Percentiles rank a stretch among this genome's conserved stretches.
Evolutionary conservation across 805 yeast genomes (phyloP).

Genomic region (Kazachstania kunashirensis): DNA sequence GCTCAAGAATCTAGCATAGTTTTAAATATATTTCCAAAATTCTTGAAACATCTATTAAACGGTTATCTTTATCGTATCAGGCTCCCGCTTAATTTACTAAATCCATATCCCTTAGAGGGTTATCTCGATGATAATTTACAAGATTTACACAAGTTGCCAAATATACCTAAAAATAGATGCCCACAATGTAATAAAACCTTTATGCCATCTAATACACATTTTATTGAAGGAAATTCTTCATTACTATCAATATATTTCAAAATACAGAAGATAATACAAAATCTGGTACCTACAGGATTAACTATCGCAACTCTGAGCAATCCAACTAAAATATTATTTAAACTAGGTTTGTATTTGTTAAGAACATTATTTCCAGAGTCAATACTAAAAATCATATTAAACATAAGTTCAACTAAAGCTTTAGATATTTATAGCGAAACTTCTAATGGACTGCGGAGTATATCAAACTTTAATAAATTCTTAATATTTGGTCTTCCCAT

Average conservation of each 20-base stretch:
- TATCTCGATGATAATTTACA: not conserved
- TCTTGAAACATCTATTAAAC: not conserved
- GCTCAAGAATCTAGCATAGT: not conserved
- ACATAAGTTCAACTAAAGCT: slow-evolving; percentile 22
- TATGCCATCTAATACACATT: slow-evolving; percentile 1
- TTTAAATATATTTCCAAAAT: not conserved
- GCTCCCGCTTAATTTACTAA: not conserved
- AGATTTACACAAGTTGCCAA: not conserved
- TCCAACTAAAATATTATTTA: slow-evolving; percentile 15
- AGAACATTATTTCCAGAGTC: slow-evolving; percentile 22
- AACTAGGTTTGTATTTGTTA: slow-evolving; percentile 22
- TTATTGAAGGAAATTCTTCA: not conserved
- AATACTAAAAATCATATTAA: slow-evolving; percentile 14
- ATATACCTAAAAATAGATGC: slow-evolving; percentile 4
- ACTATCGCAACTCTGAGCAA: slow-evolving; percentile 6
- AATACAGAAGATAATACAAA: slow-evolving; percentile 4
- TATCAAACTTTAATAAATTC: slow-evolving; percentile 12
- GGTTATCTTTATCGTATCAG: not conserved
- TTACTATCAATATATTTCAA: slow-evolving; percentile 1
- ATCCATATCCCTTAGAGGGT: not conserved
- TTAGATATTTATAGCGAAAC: slow-evolving; percentile 22
- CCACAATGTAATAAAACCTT: slow-evolving; percentile 11
- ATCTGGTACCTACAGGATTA: slow-evolving; percentile 3
- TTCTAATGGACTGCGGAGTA: slow-evolving; percentile 14
- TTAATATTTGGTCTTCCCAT: slow-evolving; percentile 18